Evolutionary conservation across 176 grass and related monocot species (phyloP), one percentile per base, ranked within the genome.

Genomic region (Olyra latifolia): DNA sequence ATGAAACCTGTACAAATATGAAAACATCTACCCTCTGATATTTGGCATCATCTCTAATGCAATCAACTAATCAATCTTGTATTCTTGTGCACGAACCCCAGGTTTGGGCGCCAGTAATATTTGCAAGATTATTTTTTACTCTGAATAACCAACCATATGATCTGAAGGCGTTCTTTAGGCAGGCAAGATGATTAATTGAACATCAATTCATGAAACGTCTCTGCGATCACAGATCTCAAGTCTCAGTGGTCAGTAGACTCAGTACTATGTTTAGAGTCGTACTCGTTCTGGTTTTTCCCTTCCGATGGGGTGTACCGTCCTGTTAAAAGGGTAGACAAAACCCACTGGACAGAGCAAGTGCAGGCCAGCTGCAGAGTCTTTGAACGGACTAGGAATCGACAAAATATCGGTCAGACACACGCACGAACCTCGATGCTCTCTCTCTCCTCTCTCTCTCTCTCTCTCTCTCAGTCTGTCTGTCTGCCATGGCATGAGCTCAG

Each of bases 351-450:
- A 63, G 83, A 47, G 12, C 63, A 50, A 13, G 43, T 25, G 73
- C 63, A 57, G 56, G 45, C 20, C 19, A 43, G 39, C 32, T 39
- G 74, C 63, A 77, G 54, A 59, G 22, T 9, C 53, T 52, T 85
- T 85, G 55, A 30, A 71, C 75, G 5, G 42, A 7, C 44, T 12
- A 63, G 40, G 9, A 59, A 13, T 59, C 44, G 83, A 85, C 83
- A 85, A 85, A 79, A 65, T 55, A 85, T 65, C 19, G 83, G 75
- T 77, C 83, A 65, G 45, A 71, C 81, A 61, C 65, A 78, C 53
- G 83, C 83, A 60, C 72, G 14, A 55, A 19, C 10, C 19, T 29
- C 71, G 16, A 65, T 53, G 30, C 15, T 0, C 1, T 0, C 20
- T 4, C 46, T 14, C 42, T 23, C 44, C 58, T 23, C 44, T 17